These are phyloP conservation scores for Peniophora sp. DNA, from an alignment of 1,284 basidiomycete genomes.

Conservation along the genomic window DNA sequence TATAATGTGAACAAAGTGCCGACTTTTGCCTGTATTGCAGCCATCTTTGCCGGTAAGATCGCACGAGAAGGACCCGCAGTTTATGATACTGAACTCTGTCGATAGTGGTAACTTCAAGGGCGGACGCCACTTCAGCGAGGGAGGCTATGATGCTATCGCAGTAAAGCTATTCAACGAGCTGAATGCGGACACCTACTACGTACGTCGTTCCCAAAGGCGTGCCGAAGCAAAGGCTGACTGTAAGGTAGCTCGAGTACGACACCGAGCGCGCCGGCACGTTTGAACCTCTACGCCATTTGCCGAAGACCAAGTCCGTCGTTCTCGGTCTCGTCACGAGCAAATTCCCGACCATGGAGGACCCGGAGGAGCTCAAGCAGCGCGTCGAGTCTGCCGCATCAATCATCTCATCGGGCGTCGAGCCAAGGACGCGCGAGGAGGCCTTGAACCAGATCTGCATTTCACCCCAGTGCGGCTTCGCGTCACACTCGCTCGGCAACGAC, in stretches of 20 bases:
- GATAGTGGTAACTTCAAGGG: slow-evolving; percentile 22
- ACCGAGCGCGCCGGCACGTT: slow-evolving; percentile 68
- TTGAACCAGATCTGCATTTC: slow-evolving; percentile 60
- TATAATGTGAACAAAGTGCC: too few species aligned
- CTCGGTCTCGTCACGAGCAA: slow-evolving; percentile 74
- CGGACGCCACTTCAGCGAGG: slow-evolving; percentile 63
- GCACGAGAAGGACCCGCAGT: slow-evolving; percentile 30
- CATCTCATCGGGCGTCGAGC: slow-evolving; percentile 43
- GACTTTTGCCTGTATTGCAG: too few species aligned
- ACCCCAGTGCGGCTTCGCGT: slow-evolving; percentile 72
- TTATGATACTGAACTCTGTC: neutral
- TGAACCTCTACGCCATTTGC: slow-evolving; percentile 57
- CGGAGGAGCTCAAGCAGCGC: slow-evolving; percentile 47
- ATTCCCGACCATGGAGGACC: slow-evolving; percentile 57
- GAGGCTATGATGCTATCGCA: slow-evolving; percentile 71
- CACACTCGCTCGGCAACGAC: slow-evolving; percentile 58
- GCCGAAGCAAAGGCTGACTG: neutral
- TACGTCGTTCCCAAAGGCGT: slow-evolving; percentile 20
- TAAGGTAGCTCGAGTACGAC: slow-evolving; percentile 67
- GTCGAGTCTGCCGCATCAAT: slow-evolving; percentile 58
- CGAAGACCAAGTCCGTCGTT: slow-evolving; percentile 60
- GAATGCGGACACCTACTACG: slow-evolving; percentile 72
- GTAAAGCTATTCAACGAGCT: slow-evolving; percentile 65
- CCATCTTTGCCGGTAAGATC: slow-evolving; percentile 79
- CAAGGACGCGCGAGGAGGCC: slow-evolving; percentile 45